Evolutionary conservation across 139 green algal genomes (phyloP), one percentile per base, ranked within the genome.

Genomic region (Astrephomene gubernaculifera): DNA sequence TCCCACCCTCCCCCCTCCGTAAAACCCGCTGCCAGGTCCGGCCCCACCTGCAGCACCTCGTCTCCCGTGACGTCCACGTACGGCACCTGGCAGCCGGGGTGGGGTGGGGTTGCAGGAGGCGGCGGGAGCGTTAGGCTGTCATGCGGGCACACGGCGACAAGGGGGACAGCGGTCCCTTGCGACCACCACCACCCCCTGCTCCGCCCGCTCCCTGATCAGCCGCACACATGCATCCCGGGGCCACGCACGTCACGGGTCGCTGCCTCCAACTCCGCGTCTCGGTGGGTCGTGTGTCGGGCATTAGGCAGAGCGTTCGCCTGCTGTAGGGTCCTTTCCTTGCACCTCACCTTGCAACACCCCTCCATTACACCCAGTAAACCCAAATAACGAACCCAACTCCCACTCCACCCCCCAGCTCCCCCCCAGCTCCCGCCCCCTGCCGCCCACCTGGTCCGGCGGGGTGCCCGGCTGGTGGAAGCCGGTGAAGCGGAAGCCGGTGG

Each of bases 11-110:
- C n/a, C 49, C 49, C 49, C 17, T 57, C 14, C 49, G 49, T 12
- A 57, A 57, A 57, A 17, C 14, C 49, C 49, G 49, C 12, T 57
- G 12, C 12, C 12, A 57, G 49, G 12, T 25, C 14, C 49, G 49
- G 24, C 4, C 68, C 41, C 54, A 82, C 74, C 74, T 82, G 74
- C 21, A 95, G 83, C 57, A 95, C 87, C 27, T 90, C 79, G 81
- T 95, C 91, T 1, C 92, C 92, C 35, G 78, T 90, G 8, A 95
- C 91, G 53, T 90, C 83, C 41, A 94, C 83, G 61, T 88, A 87
- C 8, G 90, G 89, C 72, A 92, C 64, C 68, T 74, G 68, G 61
- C n/a, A n/a, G n/a, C n/a, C n/a, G n/a, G n/a, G n/a, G n/a, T n/a
- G n/a, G n/a, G n/a, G n/a, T n/a, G n/a, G n/a, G n/a, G n/a, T n/a